These are phyloP conservation scores for Vairimorpha ceranae DNA, from an alignment of 371 early-diverging fungal species.

Conservation along the genomic window DNA sequence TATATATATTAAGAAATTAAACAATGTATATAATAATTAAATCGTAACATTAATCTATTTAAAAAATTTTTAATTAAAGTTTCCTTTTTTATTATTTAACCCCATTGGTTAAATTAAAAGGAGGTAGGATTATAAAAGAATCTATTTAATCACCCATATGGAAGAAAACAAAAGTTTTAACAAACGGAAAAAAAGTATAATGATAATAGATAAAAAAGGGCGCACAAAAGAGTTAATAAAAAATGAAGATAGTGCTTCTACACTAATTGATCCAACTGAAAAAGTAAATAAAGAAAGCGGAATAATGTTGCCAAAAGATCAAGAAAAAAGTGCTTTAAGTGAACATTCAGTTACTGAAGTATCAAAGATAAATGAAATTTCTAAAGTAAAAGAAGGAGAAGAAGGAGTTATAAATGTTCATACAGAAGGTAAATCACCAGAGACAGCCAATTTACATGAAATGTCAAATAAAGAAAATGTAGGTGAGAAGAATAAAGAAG, in stretches of 20 bases:
- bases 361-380: background rate
- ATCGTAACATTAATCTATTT: too few species aligned
- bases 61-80: too few species aligned
- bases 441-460: background rate
- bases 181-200: slow-evolving; percentile 26
- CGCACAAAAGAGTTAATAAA: background rate
- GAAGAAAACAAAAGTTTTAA: slow-evolving; percentile 18
- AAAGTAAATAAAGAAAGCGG: background rate
- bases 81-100: too few species aligned
- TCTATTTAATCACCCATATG: slow-evolving; percentile 3
- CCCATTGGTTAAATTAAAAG: too few species aligned
- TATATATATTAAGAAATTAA: too few species aligned
- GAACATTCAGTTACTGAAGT: background rate
- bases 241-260: background rate
- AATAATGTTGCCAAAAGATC: background rate
- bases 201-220: slow-evolving; percentile 35
- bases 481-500: background rate
- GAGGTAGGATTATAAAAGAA: too few species aligned
- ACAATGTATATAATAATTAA: too few species aligned
- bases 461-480: background rate
- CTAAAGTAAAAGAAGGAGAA: background rate
- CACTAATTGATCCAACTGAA: background rate
- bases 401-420: background rate
- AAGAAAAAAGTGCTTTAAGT: background rate
- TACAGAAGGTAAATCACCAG: background rate